Conservation (phyloP, 192 early-diverging fungal species). For the Backusella liffmaniae region DNA sequence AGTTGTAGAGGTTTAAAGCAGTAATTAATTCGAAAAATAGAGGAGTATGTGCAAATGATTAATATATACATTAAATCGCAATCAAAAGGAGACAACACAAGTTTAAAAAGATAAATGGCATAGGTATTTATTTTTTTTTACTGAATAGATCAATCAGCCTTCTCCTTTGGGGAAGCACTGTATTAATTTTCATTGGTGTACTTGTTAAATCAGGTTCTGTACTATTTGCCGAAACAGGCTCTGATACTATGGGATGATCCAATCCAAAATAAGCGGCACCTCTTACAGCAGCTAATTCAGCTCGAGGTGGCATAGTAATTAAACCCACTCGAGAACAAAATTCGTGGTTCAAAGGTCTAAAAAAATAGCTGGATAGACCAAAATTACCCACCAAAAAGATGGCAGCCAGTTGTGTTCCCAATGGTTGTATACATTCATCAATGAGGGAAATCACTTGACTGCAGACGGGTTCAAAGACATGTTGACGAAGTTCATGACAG, state of each 20-base stretch:
- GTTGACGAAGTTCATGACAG: conserved; percentile 45
- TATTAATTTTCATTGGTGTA: no score
- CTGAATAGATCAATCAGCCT: conserved; percentile 22
- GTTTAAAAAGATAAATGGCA: no score
- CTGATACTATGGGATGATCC: conserved; percentile 47
- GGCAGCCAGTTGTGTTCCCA: conserved; percentile 38
- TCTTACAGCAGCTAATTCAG: conserved; percentile 45
- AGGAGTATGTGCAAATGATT: no score
- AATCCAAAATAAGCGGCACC: conserved; percentile 55
- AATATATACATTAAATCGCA: no score
- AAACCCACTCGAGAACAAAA: conserved; percentile 41
- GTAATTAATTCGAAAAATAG: no score
- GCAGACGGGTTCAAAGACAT: conserved; percentile 55
- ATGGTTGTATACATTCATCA: conserved; percentile 43
- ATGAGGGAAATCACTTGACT: conserved; percentile 46
- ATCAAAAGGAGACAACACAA: no score
- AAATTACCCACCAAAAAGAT: conserved; percentile 56
- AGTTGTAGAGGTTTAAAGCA: no score
- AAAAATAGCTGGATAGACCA: conserved; percentile 49
- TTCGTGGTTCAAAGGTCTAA: no score
- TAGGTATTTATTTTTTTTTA: neutral
- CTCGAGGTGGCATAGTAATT: conserved; percentile 44
- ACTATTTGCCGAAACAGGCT: conserved; percentile 45
- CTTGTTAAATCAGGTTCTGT: conserved; percentile 23
- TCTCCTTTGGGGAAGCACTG: conserved; percentile 24